Evolutionary conservation across 2,329 filamentous ascomycete genomes (phyloP), one percentile per base, ranked within the genome.

Genomic region (Didymella pinodella): DNA sequence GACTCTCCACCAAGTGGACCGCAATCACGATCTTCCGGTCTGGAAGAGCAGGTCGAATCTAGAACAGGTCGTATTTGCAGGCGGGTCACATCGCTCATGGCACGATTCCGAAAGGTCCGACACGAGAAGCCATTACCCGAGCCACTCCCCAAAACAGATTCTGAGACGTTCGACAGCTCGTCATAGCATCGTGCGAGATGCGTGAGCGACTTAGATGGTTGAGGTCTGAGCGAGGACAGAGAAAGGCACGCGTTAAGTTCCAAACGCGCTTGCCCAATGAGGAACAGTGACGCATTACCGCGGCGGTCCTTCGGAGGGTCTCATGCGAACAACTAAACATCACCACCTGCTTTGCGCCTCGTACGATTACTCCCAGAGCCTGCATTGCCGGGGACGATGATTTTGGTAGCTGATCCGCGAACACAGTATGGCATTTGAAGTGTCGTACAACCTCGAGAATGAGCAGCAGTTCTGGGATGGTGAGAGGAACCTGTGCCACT

Each of bases 381-480:
- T 65, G 59, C 65, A 50, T 65, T 61, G 65, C 63, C 60, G 60
- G 65, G 58, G 73, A 76, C 65, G 67, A 77, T 78, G 75, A 69
- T 73, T 77, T 62, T 75, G 68, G 62, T 62, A 66, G 65, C 64
- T 65, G 65, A 56, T 58, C 65, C 66, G 67, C 74, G 72, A 77
- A 71, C 66, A 65, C 72, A 79, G 71, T 66, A 88, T 89, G 86
- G 80, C 90, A 81, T 86, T 87, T 79, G 89, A 93, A 78, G 85
- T 85, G 73, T 85, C 84, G 70, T 85, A 86, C 78, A 84, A 83
- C 74, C 84, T 91, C 78, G 90, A 93, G 79, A 89, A 87, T 78
- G 91, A 92, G 80, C 86, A 92, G 77, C 89, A 93, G 79, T 93
- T 97, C 81, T 97, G 93, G 94, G 84, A 88, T 79, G 91, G 93